These are phyloP conservation scores for Phytophthora uliginosa DNA, from an alignment of 352 stramenopile species.

Conservation along the genomic window DNA sequence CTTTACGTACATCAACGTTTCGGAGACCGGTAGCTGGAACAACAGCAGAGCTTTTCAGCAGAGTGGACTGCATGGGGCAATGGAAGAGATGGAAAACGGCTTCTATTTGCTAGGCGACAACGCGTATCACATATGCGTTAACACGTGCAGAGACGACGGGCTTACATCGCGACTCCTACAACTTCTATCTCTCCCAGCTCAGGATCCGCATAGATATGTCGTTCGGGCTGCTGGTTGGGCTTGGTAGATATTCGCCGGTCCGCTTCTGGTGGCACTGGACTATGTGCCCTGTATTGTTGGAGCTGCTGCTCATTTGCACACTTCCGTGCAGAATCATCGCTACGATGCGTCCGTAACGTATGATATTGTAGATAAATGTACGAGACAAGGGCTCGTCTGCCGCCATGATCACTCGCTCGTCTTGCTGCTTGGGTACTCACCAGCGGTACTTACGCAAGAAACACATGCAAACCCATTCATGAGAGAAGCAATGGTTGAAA, in stretches of 20 bases:
- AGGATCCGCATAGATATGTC: conserved; percentile 15
- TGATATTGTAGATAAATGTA: conserved; percentile 9
- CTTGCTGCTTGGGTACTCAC: conserved; percentile 1
- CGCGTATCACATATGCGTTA: background rate
- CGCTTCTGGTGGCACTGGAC: background rate
- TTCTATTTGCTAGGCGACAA: conserved; percentile 2
- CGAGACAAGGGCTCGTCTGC: background rate
- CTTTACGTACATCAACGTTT: no score
- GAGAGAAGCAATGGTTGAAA: conserved; percentile 7
- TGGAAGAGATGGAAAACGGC: background rate
- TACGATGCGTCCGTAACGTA: background rate
- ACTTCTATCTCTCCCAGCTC: conserved; percentile 3
- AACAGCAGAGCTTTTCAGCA: no score
- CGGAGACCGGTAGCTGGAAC: no score
- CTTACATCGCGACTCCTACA: background rate
- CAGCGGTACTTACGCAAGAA: background rate
- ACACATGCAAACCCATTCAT: background rate
- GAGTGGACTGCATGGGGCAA: no score
- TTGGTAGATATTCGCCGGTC: background rate
- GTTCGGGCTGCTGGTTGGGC: background rate
- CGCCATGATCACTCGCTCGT: background rate
- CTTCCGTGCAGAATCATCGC: conserved; percentile 8
- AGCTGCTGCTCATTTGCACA: conserved; percentile 7
- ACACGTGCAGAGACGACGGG: background rate
- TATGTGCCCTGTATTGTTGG: conserved; percentile 1